Percentiles rank a stretch among this genome's conserved stretches.
Conservation (phyloP, 495 filamentous ascomycete species). For the Penicillium malachiteum region DNA sequence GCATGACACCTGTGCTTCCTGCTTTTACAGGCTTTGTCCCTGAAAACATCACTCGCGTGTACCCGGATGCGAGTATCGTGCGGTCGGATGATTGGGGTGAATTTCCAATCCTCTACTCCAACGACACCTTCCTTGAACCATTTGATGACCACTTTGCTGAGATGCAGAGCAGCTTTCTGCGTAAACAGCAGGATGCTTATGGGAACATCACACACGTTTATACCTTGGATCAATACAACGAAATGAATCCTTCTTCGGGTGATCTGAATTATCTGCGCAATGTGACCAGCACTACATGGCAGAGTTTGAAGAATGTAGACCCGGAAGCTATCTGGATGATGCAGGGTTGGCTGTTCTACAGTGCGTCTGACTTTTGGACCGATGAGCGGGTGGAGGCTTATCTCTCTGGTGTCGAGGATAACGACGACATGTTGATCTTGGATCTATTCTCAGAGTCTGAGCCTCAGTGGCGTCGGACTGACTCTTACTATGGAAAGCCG, state of each 20-base stretch:
- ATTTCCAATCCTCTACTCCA: slow-evolving; percentile 44
- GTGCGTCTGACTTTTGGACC: slow-evolving; percentile 48
- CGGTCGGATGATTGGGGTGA: slow-evolving; percentile 47
- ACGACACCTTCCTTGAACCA: slow-evolving; percentile 52
- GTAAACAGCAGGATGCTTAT: slow-evolving; percentile 47
- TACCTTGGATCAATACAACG: slow-evolving; percentile 55
- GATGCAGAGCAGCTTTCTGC: slow-evolving; percentile 47
- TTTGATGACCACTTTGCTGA: slow-evolving; percentile 44
- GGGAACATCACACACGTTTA: slow-evolving; percentile 52
- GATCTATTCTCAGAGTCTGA: slow-evolving; percentile 51
- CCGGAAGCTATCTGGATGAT: slow-evolving; percentile 53
- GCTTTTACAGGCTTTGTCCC: slow-evolving; percentile 52
- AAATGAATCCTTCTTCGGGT: slow-evolving; percentile 50
- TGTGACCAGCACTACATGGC: slow-evolving; percentile 45
- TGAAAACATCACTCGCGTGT: slow-evolving; percentile 34
- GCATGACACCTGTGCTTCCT: slow-evolving; percentile 53
- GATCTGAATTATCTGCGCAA: slow-evolving; percentile 47
- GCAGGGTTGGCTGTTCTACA: slow-evolving; percentile 56
- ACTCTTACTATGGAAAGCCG: slow-evolving; percentile 52
- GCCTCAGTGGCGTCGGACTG: slow-evolving; percentile 53
- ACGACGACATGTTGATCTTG: slow-evolving; percentile 50
- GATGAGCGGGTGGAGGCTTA: slow-evolving; percentile 48
- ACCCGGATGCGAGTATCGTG: slow-evolving; percentile 45
- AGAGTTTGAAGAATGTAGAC: slow-evolving; percentile 47
- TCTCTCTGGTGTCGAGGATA: slow-evolving; percentile 44